A percentile compares a stretch with the other conserved stretches of the same genome.
phyloP scores from a whole-genome alignment of 1,284 basidiomycete genomes.

The Ustilago crameri region DNA sequence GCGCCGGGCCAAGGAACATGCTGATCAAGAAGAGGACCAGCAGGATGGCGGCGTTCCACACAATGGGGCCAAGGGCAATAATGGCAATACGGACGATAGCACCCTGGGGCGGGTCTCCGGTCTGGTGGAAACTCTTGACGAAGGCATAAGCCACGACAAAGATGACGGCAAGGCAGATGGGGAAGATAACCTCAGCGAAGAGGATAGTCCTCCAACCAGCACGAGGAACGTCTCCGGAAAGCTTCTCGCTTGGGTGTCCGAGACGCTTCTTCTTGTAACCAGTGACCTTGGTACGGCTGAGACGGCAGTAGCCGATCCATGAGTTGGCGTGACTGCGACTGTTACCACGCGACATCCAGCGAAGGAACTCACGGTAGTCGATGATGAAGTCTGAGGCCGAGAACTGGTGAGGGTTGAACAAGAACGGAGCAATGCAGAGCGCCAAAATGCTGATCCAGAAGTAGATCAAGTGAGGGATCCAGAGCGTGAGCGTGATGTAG shows the following conservation, averaged over 20 bases:
- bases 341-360: constrained; percentile 68
- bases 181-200: constrained; percentile 64
- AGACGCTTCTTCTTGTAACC: constrained; percentile 69
- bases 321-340: constrained; percentile 68
- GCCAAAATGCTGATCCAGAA: constrained; percentile 68
- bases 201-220: constrained; percentile 67
- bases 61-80: constrained; percentile 91
- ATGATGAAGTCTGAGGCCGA: constrained; percentile 67
- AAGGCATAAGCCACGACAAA: constrained; percentile 67
- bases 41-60: constrained; percentile 91
- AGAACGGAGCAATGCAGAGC: constrained; percentile 67
- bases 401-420: constrained; percentile 69
- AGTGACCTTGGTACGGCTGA: constrained; percentile 67
- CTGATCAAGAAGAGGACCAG: constrained; percentile 88
- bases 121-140: constrained; percentile 66
- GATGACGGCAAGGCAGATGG: constrained; percentile 64
- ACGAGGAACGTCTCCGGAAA: constrained; percentile 65
- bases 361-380: constrained; percentile 68
- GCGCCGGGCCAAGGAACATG: constrained; percentile 89
- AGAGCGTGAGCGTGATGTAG: constrained; percentile 67
- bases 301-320: constrained; percentile 68
- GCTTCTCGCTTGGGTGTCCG: constrained; percentile 68
- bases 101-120: constrained; percentile 70
- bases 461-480: constrained; percentile 68
- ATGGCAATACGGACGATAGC: constrained; percentile 91